Evolutionary conservation across 2,329 filamentous ascomycete species (phyloP).

Genomic region (Drechslerella coelobrocha): DNA sequence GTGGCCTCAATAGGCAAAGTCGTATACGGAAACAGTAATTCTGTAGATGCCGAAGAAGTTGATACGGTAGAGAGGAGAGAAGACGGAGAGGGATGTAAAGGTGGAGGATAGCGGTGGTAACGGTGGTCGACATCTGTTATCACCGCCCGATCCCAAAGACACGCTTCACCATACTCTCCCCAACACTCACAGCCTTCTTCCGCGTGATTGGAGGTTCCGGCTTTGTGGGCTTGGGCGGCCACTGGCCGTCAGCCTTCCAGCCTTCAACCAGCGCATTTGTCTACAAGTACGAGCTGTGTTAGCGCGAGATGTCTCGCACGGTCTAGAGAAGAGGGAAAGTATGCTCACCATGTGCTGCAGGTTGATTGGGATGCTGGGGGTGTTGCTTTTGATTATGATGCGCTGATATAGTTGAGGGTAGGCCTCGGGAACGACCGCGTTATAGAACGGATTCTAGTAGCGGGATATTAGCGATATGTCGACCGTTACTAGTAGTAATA

Average conservation of each 20-base stretch:
- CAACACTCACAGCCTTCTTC: conserved; percentile 46
- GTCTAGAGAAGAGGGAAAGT: neutral
- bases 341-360: conserved; percentile 51
- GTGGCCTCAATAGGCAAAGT: no score
- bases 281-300: neutral
- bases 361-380: conserved; percentile 54
- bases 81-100: neutral
- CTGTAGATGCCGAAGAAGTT: no score
- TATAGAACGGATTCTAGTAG: conserved; percentile 52
- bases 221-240: conserved; percentile 52
- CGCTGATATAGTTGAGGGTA: conserved; percentile 54
- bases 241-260: conserved; percentile 54
- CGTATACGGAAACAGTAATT: no score
- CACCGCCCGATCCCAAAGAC: conserved; percentile 49
- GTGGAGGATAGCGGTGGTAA: neutral
- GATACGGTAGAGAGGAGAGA: neutral
- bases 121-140: conserved; percentile 4
- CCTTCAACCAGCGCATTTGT: conserved; percentile 53
- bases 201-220: conserved; percentile 53
- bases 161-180: conserved; percentile 48
- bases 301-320: neutral
- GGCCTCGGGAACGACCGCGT: conserved; percentile 50
- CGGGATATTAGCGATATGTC: conserved; percentile 22
- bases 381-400: conserved; percentile 51
- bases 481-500: conserved; percentile 24